Base-by-base conservation (phyloP, 352 stramenopile genomes). In the Phytophthora podocarpi region DNA sequence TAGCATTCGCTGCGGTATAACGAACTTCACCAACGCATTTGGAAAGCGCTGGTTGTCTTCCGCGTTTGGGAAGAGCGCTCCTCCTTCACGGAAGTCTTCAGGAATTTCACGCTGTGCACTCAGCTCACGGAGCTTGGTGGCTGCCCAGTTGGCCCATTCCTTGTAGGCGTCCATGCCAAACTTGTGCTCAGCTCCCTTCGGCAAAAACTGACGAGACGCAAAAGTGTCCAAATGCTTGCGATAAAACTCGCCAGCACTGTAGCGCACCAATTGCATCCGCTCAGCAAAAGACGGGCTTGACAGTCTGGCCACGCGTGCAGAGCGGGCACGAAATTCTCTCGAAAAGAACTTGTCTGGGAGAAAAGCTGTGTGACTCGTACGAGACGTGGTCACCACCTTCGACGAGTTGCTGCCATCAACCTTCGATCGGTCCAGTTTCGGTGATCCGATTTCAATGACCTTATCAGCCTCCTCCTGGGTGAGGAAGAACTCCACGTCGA, bases 341-440 rank as follows among this genome's bases (percentile, higher is more conserved):
- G 82, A 89, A 49, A 94, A 90, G 16, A 66, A 67, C 6, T 53
- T 69, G 42, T 91, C 79, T 1, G 74, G 58, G 1, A 94, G 43
- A 59, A 92, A 94, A 26, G 85, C 82, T 20, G 85, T 94, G 70
- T 92, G 81, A 39, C 82, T 92, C 41, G 85, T 94, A 9, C 85
- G 82, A 8, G 76, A 72, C 43, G 72, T 62, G 26, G 72, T 81
- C 12, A 91, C 76, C 28, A 85, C 70, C 39, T 61, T 85, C 5
- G 76, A 84, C 8, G 66, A 75, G 58, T 90, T 90, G 43, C 68
- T 70, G 15, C 80, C 68, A 52, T 87, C 80, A 4, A 93, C 80
- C 49, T 80, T 84, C 28, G 82, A 91, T 20, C 84, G 80, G 51
- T 75, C 74, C 16, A 93, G 65, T 23, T 43, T 54, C 11, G 76